Conservation (phyloP, 495 filamentous ascomycete species). For the Xeromyces bisporus region DNA sequence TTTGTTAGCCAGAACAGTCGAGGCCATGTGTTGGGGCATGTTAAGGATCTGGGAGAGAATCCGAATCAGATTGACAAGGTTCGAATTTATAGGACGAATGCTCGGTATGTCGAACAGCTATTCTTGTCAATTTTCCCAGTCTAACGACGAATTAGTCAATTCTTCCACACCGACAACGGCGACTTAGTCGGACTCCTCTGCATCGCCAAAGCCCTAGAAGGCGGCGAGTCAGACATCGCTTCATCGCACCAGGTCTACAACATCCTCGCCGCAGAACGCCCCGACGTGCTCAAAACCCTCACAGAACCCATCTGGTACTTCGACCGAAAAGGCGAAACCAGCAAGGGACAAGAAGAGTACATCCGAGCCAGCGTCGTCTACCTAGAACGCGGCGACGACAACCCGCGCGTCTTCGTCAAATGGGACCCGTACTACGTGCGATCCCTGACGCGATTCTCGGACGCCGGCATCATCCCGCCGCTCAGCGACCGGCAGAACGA, state of each 20-base stretch:
- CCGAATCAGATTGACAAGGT: slow-evolving; percentile 63
- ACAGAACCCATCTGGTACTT: slow-evolving; percentile 80
- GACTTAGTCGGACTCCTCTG: slow-evolving; percentile 81
- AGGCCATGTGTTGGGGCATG: slow-evolving; percentile 82
- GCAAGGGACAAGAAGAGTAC: slow-evolving; percentile 55
- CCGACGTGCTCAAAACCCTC: slow-evolving; percentile 60
- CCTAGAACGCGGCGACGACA: slow-evolving; percentile 38
- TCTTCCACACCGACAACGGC: slow-evolving; percentile 68
- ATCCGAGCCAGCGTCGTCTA: slow-evolving; percentile 61
- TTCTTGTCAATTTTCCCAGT: too few relatives aligned
- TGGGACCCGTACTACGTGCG: slow-evolving; percentile 71
- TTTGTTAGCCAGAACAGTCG: slow-evolving; percentile 71
- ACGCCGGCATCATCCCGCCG: slow-evolving; percentile 47
- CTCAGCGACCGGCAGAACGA: slow-evolving; percentile 45
- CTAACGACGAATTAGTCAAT: too few relatives aligned
- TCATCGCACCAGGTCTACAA: slow-evolving; percentile 75
- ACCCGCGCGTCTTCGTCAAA: slow-evolving; percentile 39
- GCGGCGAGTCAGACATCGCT: slow-evolving; percentile 72
- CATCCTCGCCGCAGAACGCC: slow-evolving; percentile 51
- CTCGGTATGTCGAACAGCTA: too few relatives aligned
- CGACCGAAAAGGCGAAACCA: slow-evolving; percentile 79
- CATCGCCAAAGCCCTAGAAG: slow-evolving; percentile 57
- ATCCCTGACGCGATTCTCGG: slow-evolving; percentile 48
- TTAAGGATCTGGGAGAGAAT: slow-evolving; percentile 80
- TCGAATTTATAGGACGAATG: slow-evolving; percentile 78